phyloP scores from a whole-genome alignment of 2,329 filamentous ascomycete species.

The Talaromyces sp. region DNA sequence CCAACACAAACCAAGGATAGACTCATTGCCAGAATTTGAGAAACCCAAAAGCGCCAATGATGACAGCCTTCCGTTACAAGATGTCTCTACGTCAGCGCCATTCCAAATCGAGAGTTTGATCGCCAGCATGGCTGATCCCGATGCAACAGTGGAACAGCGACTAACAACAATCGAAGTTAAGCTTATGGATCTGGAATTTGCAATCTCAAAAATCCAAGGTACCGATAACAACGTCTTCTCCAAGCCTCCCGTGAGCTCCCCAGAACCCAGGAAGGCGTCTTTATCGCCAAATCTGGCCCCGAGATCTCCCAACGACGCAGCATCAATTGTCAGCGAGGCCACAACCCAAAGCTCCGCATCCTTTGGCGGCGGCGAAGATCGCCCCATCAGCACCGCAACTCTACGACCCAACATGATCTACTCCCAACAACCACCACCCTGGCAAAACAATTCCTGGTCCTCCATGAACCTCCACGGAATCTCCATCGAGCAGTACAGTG shows the following conservation, averaged over 20 bases:
- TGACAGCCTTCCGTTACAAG: constrained; percentile 19
- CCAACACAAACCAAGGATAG: background rate
- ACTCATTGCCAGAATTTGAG: background rate
- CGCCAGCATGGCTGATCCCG: constrained; percentile 39
- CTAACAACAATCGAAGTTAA: constrained; percentile 51
- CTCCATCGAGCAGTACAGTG: constrained; percentile 47
- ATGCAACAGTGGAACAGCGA: constrained; percentile 43
- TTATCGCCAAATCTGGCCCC: constrained; percentile 15
- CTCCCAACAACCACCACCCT: constrained; percentile 25
- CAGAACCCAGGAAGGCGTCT: constrained; percentile 16
- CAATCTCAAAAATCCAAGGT: constrained; percentile 47
- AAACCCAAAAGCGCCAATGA: constrained; percentile 5
- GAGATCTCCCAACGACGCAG: constrained; percentile 16
- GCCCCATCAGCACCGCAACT: constrained; percentile 30
- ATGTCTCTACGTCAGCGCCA: constrained; percentile 25
- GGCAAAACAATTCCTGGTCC: constrained; percentile 30
- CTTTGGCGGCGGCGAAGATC: constrained; percentile 11
- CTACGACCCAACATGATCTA: constrained; percentile 21
- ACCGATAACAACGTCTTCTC: constrained; percentile 23
- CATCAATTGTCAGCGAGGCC: constrained; percentile 17
- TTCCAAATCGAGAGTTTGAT: constrained; percentile 40
- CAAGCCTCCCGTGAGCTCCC: constrained; percentile 15
- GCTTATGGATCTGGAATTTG: constrained; percentile 49
- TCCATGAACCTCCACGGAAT: constrained; percentile 33
- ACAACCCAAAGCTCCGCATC: constrained; percentile 17